A percentile compares a stretch with the other conserved stretches of the same genome.
phyloP scores from a whole-genome alignment of 2,329 filamentous ascomycete genomes.

The Talaromyces sp. region DNA sequence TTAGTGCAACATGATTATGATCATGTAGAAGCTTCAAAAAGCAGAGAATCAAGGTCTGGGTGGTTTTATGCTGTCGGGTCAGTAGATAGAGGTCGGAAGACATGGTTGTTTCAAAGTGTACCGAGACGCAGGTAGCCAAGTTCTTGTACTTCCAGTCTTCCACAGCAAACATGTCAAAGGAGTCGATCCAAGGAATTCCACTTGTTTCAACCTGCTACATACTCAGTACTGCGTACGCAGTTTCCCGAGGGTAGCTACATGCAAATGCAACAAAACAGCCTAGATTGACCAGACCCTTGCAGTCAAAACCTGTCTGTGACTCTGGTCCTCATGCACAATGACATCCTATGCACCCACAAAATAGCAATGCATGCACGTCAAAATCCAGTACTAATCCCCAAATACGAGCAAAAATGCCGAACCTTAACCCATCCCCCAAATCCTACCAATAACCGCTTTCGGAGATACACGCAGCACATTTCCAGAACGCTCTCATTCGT shows the following conservation, averaged over 20 bases:
- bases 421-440: neutral
- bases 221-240: neutral
- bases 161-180: neutral
- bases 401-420: neutral
- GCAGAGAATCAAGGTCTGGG: neutral
- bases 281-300: neutral
- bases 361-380: neutral
- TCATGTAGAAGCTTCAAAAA: neutral
- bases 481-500: neutral
- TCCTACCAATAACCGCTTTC: neutral
- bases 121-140: neutral
- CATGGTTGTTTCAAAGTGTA: neutral
- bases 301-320: neutral
- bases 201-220: neutral
- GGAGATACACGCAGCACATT: neutral
- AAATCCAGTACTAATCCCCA: too few species aligned
- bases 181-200: neutral
- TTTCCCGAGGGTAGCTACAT: neutral
- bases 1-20: neutral
- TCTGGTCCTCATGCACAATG: neutral
- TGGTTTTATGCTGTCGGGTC: neutral
- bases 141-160: neutral
- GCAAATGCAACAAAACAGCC: neutral
- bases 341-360: neutral
- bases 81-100: neutral